Evolutionary conservation across 306 rosid species (phyloP).

Genomic region (barrel medic (Medicago truncatula)): MtrunA17r5.0-ANR NC_053049.1:14307501-14308000

Average conservation of each 20-base stretch:
- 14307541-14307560: constrained; percentile 85
- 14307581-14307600: constrained; percentile 94
- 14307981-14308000: constrained; percentile 96
- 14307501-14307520: constrained; percentile 67
- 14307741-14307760: constrained; percentile 79
- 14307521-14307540: constrained; percentile 86
- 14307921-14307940: constrained; percentile 93
- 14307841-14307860: constrained; percentile 74
- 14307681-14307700: constrained; percentile 71
- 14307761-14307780: constrained; percentile 94
- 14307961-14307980: constrained; percentile 92
- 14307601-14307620: constrained; percentile 77
- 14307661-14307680: constrained; percentile 95
- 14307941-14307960: constrained; percentile 90
- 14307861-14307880: constrained; percentile 83
- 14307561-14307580: constrained; percentile 90
- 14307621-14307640: constrained; percentile 83
- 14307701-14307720: constrained; percentile 69
- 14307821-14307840: constrained; percentile 83
- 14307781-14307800: constrained; percentile 77
- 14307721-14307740: constrained; percentile 44
- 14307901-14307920: constrained; percentile 90
- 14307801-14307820: constrained; percentile 70
- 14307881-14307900: constrained; percentile 91
- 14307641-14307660: constrained; percentile 92